Conservation (phyloP, 2,329 filamentous ascomycete species). For the Apiospora phragmitis region DNA sequence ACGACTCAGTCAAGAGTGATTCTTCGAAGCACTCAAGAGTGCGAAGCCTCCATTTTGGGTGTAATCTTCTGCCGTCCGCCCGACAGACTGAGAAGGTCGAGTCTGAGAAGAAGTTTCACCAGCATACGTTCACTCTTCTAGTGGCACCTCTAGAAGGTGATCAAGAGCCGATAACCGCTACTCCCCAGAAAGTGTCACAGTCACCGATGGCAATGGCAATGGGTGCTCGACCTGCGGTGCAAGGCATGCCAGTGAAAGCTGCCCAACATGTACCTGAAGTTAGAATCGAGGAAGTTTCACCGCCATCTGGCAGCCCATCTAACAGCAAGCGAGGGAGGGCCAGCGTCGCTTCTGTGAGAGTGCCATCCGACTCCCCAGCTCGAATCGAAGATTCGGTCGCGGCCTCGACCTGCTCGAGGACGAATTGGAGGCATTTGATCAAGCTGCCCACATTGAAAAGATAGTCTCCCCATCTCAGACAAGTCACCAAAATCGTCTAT, state of each 20-base stretch:
- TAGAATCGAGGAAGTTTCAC: slow-evolving; percentile 17
- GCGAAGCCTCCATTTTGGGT: slow-evolving; percentile 47
- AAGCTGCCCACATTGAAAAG: slow-evolving; percentile 26
- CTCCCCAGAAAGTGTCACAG: not conserved
- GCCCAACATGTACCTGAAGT: slow-evolving; percentile 17
- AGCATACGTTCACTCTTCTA: slow-evolving; percentile 36
- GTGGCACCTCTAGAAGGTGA: slow-evolving; percentile 27
- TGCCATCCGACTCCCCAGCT: slow-evolving; percentile 33
- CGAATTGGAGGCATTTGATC: slow-evolving; percentile 54
- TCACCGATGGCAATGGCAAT: not conserved
- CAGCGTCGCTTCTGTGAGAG: slow-evolving; percentile 31
- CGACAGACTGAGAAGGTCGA: not conserved
- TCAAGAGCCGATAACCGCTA: slow-evolving; percentile 20
- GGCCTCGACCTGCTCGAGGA: slow-evolving; percentile 64
- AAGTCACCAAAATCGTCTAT: slow-evolving; percentile 11
- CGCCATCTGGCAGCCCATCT: slow-evolving; percentile 22
- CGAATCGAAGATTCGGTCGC: slow-evolving; percentile 66
- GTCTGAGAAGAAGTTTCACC: not conserved
- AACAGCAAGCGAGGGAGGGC: slow-evolving; percentile 31
- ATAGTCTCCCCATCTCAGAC: slow-evolving; percentile 17
- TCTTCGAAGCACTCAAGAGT: not conserved
- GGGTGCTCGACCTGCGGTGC: not conserved
- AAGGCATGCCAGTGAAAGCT: slow-evolving; percentile 18
- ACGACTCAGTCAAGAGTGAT: slow-evolving; percentile 16
- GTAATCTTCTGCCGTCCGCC: slow-evolving; percentile 47